Evolutionary conservation across 192 early-diverging fungal genomes (phyloP).

Genomic region (Coemansia sp.): DNA sequence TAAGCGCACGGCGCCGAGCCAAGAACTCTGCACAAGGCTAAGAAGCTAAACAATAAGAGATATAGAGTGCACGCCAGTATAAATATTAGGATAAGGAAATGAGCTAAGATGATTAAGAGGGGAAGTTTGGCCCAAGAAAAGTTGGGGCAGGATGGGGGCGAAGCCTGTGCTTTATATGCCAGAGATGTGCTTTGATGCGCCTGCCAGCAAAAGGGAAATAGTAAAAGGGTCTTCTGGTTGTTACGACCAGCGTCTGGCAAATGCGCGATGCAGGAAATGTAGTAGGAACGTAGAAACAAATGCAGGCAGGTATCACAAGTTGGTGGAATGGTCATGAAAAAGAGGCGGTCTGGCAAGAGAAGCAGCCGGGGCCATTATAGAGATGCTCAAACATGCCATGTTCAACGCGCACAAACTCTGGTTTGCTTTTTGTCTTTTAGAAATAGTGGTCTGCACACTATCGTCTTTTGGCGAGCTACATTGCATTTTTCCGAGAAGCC

Average conservation of each 20-base stretch:
- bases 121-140: constrained; percentile 7
- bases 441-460: background rate
- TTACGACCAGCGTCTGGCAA: background rate
- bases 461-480: background rate
- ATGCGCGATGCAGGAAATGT: background rate
- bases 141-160: constrained; percentile 8
- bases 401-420: background rate
- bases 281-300: background rate
- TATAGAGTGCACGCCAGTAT: background rate
- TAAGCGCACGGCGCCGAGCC: background rate
- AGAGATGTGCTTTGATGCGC: constrained; percentile 9
- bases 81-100: constrained; percentile 6
- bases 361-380: background rate
- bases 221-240: background rate
- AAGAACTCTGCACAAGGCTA: background rate
- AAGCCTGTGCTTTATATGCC: constrained; percentile 4
- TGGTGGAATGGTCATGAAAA: background rate
- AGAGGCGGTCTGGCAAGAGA: background rate
- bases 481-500: constrained; percentile 3
- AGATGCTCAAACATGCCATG: background rate
- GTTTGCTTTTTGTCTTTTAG: background rate
- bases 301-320: background rate
- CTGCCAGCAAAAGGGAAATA: background rate
- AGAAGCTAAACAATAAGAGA: background rate
- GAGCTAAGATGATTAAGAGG: background rate